phyloP scores from a whole-genome alignment of 2,329 filamentous ascomycete species.

The Colletotrichum spinosum region DNA sequence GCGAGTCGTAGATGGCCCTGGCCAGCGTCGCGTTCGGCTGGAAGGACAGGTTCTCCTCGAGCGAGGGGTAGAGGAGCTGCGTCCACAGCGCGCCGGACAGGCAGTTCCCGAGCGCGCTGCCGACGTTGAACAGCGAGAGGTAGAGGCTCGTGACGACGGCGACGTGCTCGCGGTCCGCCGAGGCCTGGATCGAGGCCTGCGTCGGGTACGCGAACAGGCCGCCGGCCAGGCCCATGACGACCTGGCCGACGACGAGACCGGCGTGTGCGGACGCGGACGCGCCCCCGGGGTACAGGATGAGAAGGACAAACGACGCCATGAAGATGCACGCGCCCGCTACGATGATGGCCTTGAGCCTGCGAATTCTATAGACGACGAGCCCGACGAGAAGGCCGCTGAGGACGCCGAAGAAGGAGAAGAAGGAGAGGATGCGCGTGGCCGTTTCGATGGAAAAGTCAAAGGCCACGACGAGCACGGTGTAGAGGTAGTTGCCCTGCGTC shows the following conservation, averaged over 20 bases:
- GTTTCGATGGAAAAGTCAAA: slow-evolving; percentile 67
- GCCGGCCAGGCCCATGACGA: slow-evolving; percentile 68
- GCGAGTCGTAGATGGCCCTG: slow-evolving; percentile 50
- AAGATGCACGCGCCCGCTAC: slow-evolving; percentile 67
- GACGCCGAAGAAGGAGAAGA: slow-evolving; percentile 66
- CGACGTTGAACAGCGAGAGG: slow-evolving; percentile 55
- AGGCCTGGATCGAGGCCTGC: slow-evolving; percentile 54
- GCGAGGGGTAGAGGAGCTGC: slow-evolving; percentile 49
- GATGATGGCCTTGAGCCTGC: slow-evolving; percentile 69
- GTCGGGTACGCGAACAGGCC: slow-evolving; percentile 64
- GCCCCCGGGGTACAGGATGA: slow-evolving; percentile 67
- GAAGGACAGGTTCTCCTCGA: slow-evolving; percentile 48
- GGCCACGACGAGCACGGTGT: slow-evolving; percentile 67
- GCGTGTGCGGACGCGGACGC: slow-evolving; percentile 51
- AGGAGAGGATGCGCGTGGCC: slow-evolving; percentile 66
- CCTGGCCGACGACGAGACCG: slow-evolving; percentile 66
- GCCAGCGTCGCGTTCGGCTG: slow-evolving; percentile 50
- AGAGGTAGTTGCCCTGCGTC: slow-evolving; percentile 70
- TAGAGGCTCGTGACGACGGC: slow-evolving; percentile 53
- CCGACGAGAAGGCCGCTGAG: slow-evolving; percentile 65
- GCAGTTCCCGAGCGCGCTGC: slow-evolving; percentile 54
- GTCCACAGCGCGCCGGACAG: slow-evolving; percentile 57
- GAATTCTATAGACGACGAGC: slow-evolving; percentile 61
- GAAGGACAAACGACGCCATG: slow-evolving; percentile 65
- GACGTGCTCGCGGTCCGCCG: slow-evolving; percentile 50